A percentile compares a stretch with the other conserved stretches of the same genome.
Evolutionary conservation across 192 early-diverging fungal species (phyloP).

Genomic region (Backusella tuberculispora): DNA sequence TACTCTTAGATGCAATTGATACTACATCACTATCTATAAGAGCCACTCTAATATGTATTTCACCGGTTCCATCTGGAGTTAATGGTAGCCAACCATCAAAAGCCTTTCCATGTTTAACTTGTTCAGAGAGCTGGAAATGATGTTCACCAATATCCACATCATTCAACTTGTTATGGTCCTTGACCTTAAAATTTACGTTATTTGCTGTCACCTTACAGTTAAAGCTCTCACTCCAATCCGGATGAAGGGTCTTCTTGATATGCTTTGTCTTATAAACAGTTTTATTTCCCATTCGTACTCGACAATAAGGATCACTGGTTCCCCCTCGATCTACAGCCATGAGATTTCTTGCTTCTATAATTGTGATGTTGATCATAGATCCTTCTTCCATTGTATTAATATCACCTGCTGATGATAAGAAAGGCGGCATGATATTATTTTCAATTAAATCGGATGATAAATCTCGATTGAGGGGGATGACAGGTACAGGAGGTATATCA

Average conservation of each 20-base stretch:
- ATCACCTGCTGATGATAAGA: background rate
- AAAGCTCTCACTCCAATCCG: slow-evolving; percentile 54
- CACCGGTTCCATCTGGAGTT: slow-evolving; percentile 35
- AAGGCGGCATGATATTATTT: background rate
- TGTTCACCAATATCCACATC: slow-evolving; percentile 70
- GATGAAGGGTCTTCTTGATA: slow-evolving; percentile 70
- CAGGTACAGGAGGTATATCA: slow-evolving; percentile 26
- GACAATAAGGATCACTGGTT: slow-evolving; percentile 74
- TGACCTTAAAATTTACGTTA: slow-evolving; percentile 59
- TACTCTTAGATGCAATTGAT: slow-evolving; percentile 13
- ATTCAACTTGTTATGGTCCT: slow-evolving; percentile 70
- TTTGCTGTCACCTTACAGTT: slow-evolving; percentile 29
- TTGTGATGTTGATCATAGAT: slow-evolving; percentile 43
- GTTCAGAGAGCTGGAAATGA: slow-evolving; percentile 55
- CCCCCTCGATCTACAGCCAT: slow-evolving; percentile 51
- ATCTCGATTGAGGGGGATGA: background rate
- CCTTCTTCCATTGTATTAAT: slow-evolving; percentile 23
- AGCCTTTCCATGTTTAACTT: slow-evolving; percentile 39
- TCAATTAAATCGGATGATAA: background rate
- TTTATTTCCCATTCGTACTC: slow-evolving; percentile 60
- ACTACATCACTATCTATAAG: background rate
- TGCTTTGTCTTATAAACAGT: slow-evolving; percentile 66
- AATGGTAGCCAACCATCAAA: slow-evolving; percentile 45
- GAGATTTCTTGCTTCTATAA: slow-evolving; percentile 51
- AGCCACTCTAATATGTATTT: slow-evolving; percentile 50